Evolutionary conservation across 108 stramenopile genomes (phyloP).

Genomic region (Schizochytrium sp.): DNA sequence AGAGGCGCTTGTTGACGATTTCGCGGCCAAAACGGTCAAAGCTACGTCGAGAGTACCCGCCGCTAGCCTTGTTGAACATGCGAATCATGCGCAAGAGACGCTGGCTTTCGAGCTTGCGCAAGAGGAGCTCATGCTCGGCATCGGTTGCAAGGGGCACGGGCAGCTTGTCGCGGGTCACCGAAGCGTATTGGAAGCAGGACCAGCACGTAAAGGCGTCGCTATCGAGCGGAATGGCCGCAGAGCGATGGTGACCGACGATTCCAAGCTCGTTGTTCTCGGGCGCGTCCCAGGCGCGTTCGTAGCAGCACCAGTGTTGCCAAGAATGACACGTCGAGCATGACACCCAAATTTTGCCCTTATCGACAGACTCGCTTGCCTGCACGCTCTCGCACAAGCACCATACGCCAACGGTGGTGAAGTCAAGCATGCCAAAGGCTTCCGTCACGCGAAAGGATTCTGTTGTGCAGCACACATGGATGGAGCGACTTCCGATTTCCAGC

Average conservation of each 20-base stretch:
- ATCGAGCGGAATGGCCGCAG: not conserved
- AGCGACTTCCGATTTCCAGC: not conserved
- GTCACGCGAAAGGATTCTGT: not conserved
- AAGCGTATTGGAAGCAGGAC: not conserved
- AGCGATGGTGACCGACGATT: not conserved
- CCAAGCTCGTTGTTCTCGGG: not conserved
- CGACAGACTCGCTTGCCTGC: not conserved
- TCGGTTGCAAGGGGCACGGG: not conserved
- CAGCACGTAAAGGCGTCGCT: not conserved
- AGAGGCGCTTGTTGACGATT: not conserved
- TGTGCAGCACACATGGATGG: not conserved
- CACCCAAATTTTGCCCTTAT: not conserved
- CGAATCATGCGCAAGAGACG: not conserved
- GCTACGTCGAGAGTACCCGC: not conserved
- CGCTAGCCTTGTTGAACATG: not conserved
- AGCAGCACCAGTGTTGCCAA: constrained; percentile 10
- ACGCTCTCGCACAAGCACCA: not conserved
- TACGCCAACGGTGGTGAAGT: not conserved
- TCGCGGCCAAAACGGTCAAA: not conserved
- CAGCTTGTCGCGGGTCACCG: not conserved
- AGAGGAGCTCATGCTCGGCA: not conserved
- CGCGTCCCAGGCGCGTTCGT: not conserved
- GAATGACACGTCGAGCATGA: not conserved
- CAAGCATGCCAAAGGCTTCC: not conserved
- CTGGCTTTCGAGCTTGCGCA: not conserved